A percentile compares a stretch with the other conserved stretches of the same genome.
phyloP scores from a whole-genome alignment of 306 rosid genomes.

The Prosopis cineraria region DNA sequence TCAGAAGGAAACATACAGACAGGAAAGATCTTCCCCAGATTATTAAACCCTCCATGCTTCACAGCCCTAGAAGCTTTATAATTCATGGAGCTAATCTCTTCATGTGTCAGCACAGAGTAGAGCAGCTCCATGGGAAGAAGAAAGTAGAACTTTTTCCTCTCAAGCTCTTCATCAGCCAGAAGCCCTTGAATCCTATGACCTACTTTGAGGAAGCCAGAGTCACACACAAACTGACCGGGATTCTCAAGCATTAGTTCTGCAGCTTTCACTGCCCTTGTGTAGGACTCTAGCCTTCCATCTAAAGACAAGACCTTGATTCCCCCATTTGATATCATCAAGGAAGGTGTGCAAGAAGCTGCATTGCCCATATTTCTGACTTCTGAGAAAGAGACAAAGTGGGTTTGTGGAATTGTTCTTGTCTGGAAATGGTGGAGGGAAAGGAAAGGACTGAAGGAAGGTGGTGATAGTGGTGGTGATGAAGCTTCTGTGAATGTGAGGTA shows the following conservation, averaged over 20 bases:
- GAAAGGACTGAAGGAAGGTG: no score
- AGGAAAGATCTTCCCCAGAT: constrained; percentile 74
- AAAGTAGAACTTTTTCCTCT: constrained; percentile 58
- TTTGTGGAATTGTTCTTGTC: background rate
- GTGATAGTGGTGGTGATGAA: background rate
- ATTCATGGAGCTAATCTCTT: constrained; percentile 70
- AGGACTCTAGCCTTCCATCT: constrained; percentile 64
- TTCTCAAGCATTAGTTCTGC: constrained; percentile 71
- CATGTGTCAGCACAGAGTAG: constrained; percentile 79
- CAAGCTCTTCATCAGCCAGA: constrained; percentile 62
- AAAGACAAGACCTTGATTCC: constrained; percentile 49
- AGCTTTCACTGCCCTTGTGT: constrained; percentile 60
- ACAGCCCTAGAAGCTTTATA: constrained; percentile 63
- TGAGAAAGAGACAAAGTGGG: background rate
- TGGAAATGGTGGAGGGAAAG: no score
- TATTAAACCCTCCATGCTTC: constrained; percentile 52
- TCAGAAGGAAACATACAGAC: constrained; percentile 63
- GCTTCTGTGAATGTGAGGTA: constrained; percentile 17
- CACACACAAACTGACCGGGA: constrained; percentile 74
- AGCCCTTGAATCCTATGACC: constrained; percentile 84
- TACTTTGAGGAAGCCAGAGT: constrained; percentile 65
- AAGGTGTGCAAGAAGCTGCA: constrained; percentile 72
- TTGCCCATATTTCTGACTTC: constrained; percentile 74
- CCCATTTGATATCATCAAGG: constrained; percentile 43
- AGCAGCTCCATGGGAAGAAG: constrained; percentile 89